Percentiles rank a stretch among this genome's conserved stretches.
Evolutionary conservation across 305 asterid species (phyloP).

Genomic region (Rubia peregrina): DNA sequence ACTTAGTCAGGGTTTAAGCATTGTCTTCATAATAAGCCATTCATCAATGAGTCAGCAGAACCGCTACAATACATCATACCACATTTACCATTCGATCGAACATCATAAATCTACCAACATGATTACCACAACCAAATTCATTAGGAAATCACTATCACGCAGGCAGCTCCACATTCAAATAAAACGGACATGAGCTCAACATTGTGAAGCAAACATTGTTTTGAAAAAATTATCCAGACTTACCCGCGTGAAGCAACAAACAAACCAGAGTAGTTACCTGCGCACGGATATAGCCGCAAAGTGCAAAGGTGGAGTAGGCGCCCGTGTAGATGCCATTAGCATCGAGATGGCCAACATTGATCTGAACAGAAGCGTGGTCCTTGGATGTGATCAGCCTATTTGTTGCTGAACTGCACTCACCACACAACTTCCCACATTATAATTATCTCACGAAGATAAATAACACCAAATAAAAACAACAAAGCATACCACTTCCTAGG

Average conservation of each 20-base stretch:
- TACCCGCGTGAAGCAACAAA: neutral
- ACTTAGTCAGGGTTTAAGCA: neutral
- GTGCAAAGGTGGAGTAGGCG: conserved; percentile 25
- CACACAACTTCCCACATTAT: neutral
- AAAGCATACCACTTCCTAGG: conserved; percentile 33
- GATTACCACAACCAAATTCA: neutral
- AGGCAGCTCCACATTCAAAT: neutral
- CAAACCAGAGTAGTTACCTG: conserved; percentile 18
- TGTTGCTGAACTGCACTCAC: conserved; percentile 30
- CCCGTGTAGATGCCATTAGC: conserved; percentile 25
- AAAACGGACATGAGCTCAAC: neutral
- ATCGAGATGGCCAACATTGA: conserved; percentile 31
- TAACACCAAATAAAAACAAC: neutral
- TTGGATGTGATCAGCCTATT: conserved; percentile 33
- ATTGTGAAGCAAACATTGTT: neutral
- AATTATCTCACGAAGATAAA: neutral
- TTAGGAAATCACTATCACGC: neutral
- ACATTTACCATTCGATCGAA: neutral
- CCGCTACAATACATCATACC: neutral
- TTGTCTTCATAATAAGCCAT: neutral
- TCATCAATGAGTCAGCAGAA: neutral
- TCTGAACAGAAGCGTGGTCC: conserved; percentile 36
- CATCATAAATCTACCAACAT: neutral
- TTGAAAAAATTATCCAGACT: too few species aligned
- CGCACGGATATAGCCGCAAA: conserved; percentile 26